phyloP scores from a whole-genome alignment of 108 stramenopile genomes.

The Stephanodiscus triporus region DNA sequence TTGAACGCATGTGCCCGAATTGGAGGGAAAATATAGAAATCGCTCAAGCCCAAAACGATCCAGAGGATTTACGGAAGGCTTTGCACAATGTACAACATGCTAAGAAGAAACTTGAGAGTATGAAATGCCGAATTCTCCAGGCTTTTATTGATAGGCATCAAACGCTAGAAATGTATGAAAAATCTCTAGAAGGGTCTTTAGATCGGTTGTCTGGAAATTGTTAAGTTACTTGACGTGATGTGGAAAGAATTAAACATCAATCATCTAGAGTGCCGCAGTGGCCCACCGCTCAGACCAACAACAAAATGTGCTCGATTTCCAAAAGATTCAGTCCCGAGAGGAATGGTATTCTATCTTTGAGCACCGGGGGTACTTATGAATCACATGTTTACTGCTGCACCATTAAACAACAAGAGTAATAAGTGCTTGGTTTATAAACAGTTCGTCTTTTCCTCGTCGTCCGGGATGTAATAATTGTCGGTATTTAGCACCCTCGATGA shows the following conservation, averaged over 20 bases:
- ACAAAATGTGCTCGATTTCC: too few relatives aligned
- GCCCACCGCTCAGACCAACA: too few relatives aligned
- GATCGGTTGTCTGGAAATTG: slow-evolving; percentile 14
- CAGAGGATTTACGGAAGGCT: slow-evolving; percentile 18
- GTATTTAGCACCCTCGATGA: too few relatives aligned
- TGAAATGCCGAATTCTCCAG: slow-evolving; percentile 35
- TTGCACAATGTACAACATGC: slow-evolving; percentile 23
- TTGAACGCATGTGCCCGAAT: slow-evolving; percentile 34
- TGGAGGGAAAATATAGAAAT: slow-evolving; percentile 40
- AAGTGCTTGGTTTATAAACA: too few relatives aligned
- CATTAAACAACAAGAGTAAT: too few relatives aligned
- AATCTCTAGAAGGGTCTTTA: slow-evolving; percentile 26
- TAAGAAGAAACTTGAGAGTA: slow-evolving; percentile 13
- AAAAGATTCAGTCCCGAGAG: too few relatives aligned
- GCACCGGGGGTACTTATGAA: too few relatives aligned
- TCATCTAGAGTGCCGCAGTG: too few relatives aligned
- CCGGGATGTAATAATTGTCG: too few relatives aligned
- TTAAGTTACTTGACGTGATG: background rate
- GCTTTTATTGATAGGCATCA: slow-evolving; percentile 34
- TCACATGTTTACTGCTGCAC: too few relatives aligned
- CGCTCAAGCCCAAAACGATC: slow-evolving; percentile 27
- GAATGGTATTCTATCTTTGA: too few relatives aligned
- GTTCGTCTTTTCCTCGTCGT: too few relatives aligned
- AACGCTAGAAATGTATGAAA: slow-evolving; percentile 36
- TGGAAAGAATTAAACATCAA: background rate